These are phyloP conservation scores for Penicillium nucicola DNA, from an alignment of 495 filamentous ascomycete species.

Conservation along the genomic window DNA sequence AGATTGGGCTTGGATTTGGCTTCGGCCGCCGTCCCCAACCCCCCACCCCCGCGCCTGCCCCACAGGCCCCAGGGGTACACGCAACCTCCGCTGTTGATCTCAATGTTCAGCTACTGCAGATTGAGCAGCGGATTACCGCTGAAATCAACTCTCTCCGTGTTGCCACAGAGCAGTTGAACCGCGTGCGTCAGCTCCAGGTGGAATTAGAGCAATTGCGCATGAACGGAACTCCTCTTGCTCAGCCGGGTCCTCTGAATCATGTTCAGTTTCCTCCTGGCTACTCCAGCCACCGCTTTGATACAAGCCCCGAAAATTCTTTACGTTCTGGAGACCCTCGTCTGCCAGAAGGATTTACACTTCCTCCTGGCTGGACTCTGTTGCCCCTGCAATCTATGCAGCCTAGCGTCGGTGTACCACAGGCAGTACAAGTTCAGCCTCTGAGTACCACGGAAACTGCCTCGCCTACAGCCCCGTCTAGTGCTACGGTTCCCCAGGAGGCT, in stretches of 20 bases:
- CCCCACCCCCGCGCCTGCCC: constrained; percentile 10
- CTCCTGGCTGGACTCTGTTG: constrained; percentile 71
- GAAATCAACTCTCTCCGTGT: constrained; percentile 56
- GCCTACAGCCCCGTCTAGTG: neutral
- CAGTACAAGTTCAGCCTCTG: constrained; percentile 1
- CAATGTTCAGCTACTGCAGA: constrained; percentile 55
- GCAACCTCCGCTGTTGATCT: constrained; percentile 28
- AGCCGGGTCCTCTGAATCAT: constrained; percentile 12
- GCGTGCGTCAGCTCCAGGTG: constrained; percentile 54
- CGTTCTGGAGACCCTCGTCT: constrained; percentile 64
- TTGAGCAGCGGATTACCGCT: constrained; percentile 64
- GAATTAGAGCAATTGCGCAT: constrained; percentile 63
- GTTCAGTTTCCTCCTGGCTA: constrained; percentile 16
- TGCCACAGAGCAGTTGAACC: constrained; percentile 53
- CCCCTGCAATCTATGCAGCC: constrained; percentile 56
- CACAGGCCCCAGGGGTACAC: constrained; percentile 8
- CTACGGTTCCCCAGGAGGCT: neutral
- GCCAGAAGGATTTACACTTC: constrained; percentile 69
- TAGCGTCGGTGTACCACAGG: constrained; percentile 2
- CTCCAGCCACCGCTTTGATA: constrained; percentile 27
- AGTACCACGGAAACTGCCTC: constrained; percentile 9
- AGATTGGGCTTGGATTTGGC: constrained; percentile 44
- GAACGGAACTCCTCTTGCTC: constrained; percentile 26
- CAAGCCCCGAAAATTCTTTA: constrained; percentile 39
- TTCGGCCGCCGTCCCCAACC: constrained; percentile 37